Evolutionary conservation across 768 basidiomycete genomes (phyloP).

Genomic region (Rhodosporidiobolus sp.): DNA sequence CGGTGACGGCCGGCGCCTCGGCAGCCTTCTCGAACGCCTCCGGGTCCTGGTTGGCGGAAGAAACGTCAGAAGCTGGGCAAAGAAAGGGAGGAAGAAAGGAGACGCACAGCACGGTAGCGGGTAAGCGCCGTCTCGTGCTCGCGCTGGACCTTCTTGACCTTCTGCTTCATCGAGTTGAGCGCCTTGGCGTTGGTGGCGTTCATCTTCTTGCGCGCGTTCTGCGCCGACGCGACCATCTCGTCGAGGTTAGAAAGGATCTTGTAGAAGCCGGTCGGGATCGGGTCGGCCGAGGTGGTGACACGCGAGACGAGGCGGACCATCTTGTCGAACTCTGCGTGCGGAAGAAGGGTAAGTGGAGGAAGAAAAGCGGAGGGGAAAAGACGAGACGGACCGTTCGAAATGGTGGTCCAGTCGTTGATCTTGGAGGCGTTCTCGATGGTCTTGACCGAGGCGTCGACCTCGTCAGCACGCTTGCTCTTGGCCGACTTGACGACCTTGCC

Average conservation of each 20-base stretch:
- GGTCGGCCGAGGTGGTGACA: conserved; percentile 78
- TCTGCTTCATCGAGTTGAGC: conserved; percentile 96
- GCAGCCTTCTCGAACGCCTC: conserved; percentile 66
- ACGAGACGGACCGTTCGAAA: conserved; percentile 65
- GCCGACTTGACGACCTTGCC: conserved; percentile 79
- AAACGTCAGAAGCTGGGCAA: background rate
- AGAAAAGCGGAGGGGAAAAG: background rate
- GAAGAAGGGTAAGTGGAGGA: background rate
- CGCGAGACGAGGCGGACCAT: conserved; percentile 82
- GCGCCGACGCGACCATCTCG: conserved; percentile 64
- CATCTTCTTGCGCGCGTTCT: conserved; percentile 93
- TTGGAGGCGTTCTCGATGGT: conserved; percentile 89
- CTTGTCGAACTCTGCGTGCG: conserved; percentile 83
- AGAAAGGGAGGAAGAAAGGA: background rate
- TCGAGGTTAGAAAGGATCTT: conserved; percentile 73
- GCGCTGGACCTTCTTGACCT: conserved; percentile 83
- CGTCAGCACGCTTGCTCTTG: conserved; percentile 83
- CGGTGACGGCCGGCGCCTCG: conserved; percentile 53
- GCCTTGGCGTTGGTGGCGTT: conserved; percentile 87
- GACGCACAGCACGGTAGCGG: conserved; percentile 70
- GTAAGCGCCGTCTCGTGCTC: conserved; percentile 80
- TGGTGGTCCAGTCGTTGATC: conserved; percentile 94
- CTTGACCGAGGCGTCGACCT: conserved; percentile 90
- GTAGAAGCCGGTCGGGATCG: conserved; percentile 80
- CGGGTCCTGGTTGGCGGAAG: conserved; percentile 63